Conservation (phyloP, 2,329 filamentous ascomycete genomes). For the Clathrospora elynae region DNA sequence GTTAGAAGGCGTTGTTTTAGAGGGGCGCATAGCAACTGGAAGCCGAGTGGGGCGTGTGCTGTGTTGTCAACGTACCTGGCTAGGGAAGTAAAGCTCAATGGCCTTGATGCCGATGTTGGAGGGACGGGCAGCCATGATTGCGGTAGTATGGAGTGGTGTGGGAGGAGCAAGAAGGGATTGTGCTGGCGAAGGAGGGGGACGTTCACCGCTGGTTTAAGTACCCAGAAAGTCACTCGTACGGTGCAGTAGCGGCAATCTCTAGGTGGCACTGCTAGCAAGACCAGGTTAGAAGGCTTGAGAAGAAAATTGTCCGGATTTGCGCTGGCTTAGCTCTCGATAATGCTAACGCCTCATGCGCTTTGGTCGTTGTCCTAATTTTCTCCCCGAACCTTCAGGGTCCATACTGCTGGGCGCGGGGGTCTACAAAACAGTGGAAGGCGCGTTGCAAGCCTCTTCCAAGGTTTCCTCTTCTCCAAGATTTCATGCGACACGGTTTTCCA, state of each 20-base stretch:
- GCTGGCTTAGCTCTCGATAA: slow-evolving; percentile 35
- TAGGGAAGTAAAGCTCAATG: slow-evolving; percentile 61
- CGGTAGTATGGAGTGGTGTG: slow-evolving; percentile 19
- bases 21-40: slow-evolving; percentile 7
- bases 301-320: slow-evolving; percentile 34
- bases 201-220: slow-evolving; percentile 48
- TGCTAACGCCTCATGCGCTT: slow-evolving; percentile 28
- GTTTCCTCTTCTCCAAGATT: too few relatives aligned
- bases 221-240: slow-evolving; percentile 25
- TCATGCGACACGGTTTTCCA: too few relatives aligned
- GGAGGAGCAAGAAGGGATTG: slow-evolving; percentile 22
- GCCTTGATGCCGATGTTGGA: slow-evolving; percentile 60
- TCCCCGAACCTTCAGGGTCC: slow-evolving; percentile 11
- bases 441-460: too few relatives aligned
- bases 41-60: slow-evolving; percentile 1
- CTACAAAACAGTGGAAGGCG: too few relatives aligned
- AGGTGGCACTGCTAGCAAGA: slow-evolving; percentile 39
- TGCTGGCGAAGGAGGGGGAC: slow-evolving; percentile 26
- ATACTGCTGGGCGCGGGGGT: too few relatives aligned
- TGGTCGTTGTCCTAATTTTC: slow-evolving; percentile 10
- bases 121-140: slow-evolving; percentile 53
- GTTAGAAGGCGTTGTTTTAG: slow-evolving; percentile 19
- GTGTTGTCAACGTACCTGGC: slow-evolving; percentile 51
- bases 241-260: slow-evolving; percentile 43
- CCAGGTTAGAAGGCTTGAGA: slow-evolving; percentile 21